phyloP scores from a whole-genome alignment of 345 rosid genomes.

The Isatis tinctoria region DNA sequence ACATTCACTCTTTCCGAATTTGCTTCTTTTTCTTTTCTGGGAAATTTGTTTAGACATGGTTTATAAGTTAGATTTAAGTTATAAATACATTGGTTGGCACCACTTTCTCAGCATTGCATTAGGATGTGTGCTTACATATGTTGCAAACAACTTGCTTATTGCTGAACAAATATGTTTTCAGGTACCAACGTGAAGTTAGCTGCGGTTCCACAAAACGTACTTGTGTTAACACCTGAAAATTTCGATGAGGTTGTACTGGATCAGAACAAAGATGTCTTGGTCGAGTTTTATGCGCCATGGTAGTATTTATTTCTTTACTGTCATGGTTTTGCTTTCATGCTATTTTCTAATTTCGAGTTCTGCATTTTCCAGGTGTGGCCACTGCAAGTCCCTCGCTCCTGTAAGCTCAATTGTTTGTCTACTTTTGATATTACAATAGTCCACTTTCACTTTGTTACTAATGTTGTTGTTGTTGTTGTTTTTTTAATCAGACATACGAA shows the following conservation, averaged over 20 bases:
- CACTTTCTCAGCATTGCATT: background rate
- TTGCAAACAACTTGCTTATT: background rate
- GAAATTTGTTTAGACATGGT: background rate
- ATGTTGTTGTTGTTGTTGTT: background rate
- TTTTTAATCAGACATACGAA: slow-evolving; percentile 57
- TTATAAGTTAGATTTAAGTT: background rate
- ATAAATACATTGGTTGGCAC: background rate
- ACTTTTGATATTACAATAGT: background rate
- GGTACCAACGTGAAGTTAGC: slow-evolving; percentile 93
- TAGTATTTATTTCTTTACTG: slow-evolving; percentile 25
- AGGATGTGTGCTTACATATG: slow-evolving; percentile 7
- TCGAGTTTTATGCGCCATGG: slow-evolving; percentile 99
- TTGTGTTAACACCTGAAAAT: slow-evolving; percentile 70
- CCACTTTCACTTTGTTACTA: background rate
- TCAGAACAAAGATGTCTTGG: slow-evolving; percentile 82
- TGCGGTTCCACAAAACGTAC: slow-evolving; percentile 64
- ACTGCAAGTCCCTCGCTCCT: slow-evolving; percentile 96
- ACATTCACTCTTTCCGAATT: background rate
- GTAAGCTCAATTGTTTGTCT: slow-evolving; percentile 41
- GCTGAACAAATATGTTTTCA: slow-evolving; percentile 32
- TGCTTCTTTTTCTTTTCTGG: background rate
- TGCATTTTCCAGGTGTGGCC: slow-evolving; percentile 84
- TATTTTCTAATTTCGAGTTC: slow-evolving; percentile 7
- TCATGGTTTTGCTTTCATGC: slow-evolving; percentile 6
- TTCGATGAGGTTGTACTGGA: slow-evolving; percentile 83